Conservation (phyloP, 164 flowering plant species). For the Dillenia turbinata region DNA sequence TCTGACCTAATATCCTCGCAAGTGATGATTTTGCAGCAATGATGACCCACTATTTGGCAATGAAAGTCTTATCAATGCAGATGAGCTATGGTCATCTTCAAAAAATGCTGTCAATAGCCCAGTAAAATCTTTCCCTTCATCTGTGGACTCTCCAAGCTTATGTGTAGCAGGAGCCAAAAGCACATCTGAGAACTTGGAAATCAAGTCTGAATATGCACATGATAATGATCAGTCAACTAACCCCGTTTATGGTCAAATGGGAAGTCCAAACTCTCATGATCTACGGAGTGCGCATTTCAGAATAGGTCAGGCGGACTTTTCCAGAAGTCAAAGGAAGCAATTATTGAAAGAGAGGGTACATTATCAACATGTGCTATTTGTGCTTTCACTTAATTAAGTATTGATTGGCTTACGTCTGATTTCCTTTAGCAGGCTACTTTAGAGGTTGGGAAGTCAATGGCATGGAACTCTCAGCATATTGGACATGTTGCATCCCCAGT, state of each 20-base stretch:
- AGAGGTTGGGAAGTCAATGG: slow-evolving; percentile 15
- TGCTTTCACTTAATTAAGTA: too few species aligned
- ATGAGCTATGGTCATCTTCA: slow-evolving; percentile 70
- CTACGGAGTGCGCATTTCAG: slow-evolving; percentile 16
- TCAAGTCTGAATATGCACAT: slow-evolving; percentile 24
- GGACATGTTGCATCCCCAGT: slow-evolving; percentile 21
- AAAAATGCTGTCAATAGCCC: slow-evolving; percentile 42
- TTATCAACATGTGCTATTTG: neutral
- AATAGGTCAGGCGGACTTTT: slow-evolving; percentile 19
- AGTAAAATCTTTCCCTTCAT: slow-evolving; percentile 26
- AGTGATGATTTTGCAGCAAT: slow-evolving; percentile 68
- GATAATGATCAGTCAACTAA: slow-evolving; percentile 22
- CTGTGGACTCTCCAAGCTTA: slow-evolving; percentile 31
- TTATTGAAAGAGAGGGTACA: slow-evolving; percentile 40
- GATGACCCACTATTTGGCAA: slow-evolving; percentile 54
- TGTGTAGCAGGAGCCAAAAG: slow-evolving; percentile 19
- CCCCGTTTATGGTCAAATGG: slow-evolving; percentile 19
- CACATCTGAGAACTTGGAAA: slow-evolving; percentile 24
- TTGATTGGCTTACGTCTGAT: neutral
- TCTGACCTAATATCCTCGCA: slow-evolving; percentile 58
- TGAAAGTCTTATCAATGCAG: slow-evolving; percentile 42
- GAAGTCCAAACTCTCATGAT: slow-evolving; percentile 17
- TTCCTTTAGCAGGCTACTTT: slow-evolving; percentile 19
- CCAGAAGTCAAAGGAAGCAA: slow-evolving; percentile 25
- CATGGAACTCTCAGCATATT: slow-evolving; percentile 12